Conservation (phyloP, 1,284 basidiomycete genomes). For the Takashimella koratensis region DNA sequence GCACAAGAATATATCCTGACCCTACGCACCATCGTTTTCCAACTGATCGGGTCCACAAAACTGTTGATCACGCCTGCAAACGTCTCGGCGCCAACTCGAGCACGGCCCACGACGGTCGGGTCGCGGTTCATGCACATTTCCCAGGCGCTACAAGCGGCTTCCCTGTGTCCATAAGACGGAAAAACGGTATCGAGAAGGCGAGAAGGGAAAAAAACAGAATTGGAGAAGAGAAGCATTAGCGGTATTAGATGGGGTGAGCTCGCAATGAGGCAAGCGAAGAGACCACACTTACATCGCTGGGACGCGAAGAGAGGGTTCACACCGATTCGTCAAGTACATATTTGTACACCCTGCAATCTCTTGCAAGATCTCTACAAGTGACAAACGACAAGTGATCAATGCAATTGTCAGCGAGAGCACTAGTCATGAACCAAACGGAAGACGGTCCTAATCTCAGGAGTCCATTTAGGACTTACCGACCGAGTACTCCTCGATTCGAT, state of each 20-base stretch:
- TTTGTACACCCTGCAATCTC: slow-evolving; percentile 80
- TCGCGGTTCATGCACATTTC: slow-evolving; percentile 95
- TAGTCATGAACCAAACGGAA: no score
- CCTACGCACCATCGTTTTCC: slow-evolving; percentile 83
- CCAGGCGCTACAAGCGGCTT: slow-evolving; percentile 78
- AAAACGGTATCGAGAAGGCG: background rate
- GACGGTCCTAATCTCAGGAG: no score
- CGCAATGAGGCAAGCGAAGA: background rate
- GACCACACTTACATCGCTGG: slow-evolving; percentile 63
- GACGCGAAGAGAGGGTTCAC: slow-evolving; percentile 60
- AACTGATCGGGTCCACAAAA: slow-evolving; percentile 94
- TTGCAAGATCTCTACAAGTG: slow-evolving; percentile 68
- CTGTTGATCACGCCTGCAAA: slow-evolving; percentile 94
- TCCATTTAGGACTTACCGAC: slow-evolving; percentile 63
- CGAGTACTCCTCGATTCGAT: slow-evolving; percentile 82
- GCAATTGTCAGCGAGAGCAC: no score
- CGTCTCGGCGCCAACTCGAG: slow-evolving; percentile 86
- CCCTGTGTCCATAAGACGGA: slow-evolving; percentile 37
- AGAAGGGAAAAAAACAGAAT: background rate
- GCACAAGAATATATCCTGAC: background rate
- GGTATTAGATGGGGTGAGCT: background rate
- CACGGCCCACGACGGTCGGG: slow-evolving; percentile 81
- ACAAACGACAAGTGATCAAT: background rate
- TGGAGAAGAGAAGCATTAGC: no score
- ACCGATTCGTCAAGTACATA: slow-evolving; percentile 77